Percentiles rank a stretch among this genome's conserved stretches.
Conservation (phyloP, 305 asterid species). For the Fraxinus albicans region DNA sequence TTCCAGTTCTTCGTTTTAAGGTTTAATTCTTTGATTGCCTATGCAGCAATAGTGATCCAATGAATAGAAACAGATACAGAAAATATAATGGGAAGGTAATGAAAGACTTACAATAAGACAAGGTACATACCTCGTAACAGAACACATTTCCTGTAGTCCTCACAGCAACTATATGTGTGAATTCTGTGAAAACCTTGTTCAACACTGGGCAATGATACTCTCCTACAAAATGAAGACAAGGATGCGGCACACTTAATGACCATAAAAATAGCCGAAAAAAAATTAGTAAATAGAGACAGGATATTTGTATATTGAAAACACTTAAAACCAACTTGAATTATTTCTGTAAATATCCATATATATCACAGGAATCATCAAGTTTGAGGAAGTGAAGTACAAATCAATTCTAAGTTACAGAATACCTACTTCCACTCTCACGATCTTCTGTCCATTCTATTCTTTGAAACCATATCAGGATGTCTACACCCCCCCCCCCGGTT, state of each 20-base stretch:
- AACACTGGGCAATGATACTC: conserved; percentile 90
- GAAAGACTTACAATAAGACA: neutral
- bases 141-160: conserved; percentile 94
- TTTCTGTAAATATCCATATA: neutral
- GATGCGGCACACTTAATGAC: conserved; percentile 5
- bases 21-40: conserved; percentile 96
- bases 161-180: conserved; percentile 89
- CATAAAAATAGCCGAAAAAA: conserved; percentile 6
- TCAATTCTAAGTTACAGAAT: conserved; percentile 1
- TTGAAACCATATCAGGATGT: neutral
- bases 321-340: neutral
- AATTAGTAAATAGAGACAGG: neutral
- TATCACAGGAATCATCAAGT: neutral
- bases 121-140: conserved; percentile 71
- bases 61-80: neutral
- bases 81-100: neutral
- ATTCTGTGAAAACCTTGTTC: conserved; percentile 88
- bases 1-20: conserved; percentile 95
- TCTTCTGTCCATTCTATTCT: conserved; percentile 11
- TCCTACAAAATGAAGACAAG: conserved; percentile 45
- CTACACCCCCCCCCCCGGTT: neutral
- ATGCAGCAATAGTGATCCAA: conserved; percentile 17
- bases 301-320: neutral
- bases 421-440: neutral
- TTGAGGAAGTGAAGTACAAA: conserved; percentile 1